Evolutionary conservation across 306 rosid species (phyloP), one percentile per base, ranked within the genome.

Genomic region (Lagenaria siceraria): DNA sequence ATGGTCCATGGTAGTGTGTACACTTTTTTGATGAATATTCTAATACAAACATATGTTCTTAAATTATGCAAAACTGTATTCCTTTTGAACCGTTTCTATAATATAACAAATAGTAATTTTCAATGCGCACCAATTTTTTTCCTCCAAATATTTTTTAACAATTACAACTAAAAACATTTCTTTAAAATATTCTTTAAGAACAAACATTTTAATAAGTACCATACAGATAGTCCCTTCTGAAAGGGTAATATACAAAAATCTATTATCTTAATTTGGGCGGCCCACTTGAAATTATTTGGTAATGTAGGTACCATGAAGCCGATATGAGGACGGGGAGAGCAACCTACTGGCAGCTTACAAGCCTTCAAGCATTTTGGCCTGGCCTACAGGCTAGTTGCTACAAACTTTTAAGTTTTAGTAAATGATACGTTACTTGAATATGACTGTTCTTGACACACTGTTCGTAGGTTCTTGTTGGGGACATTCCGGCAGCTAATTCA

Each of bases 311-410:
- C 83, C 98, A 95, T 5, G 97, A 95, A 82, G 97, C 98, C 24
- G 98, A 95, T 86, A 95, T 95, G 96, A 92, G 95, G 78, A 90
- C 98, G 3, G 97, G 98, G 83, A 90, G 82, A 84, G 96, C 97
- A 82, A 95, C 98, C 78, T 90, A 90, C 78, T 90, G 98, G 98
- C 98, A 95, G 84, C 97, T 95, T 75, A 95, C 97, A 74, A 95
- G 99, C 87, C 97, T 95, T 82, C 99, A 95, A 84, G 99, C 97
- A 61, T 95, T 95, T 90, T 90, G 99, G 99, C 99, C 97, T 21
- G 99, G 99, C 77, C 78, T 95, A 81, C 97, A 95, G 97, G 97
- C 83, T 83, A 87, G 90, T 81, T 82, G 33, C 78, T 78, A 51
- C 52, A 75, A 31, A 64, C 54, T 40, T 73, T 72, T 9, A 6